Conservation (phyloP, 176 grass and related monocot species). For the maize (Zea mays) region Zm-B73-REFERENCE-NAM-5.0 NC_050104.1:111882501-111883000, state of each 20-base stretch:
- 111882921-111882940: neutral
- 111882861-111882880: neutral
- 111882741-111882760: conserved; percentile 26
- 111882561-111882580: conserved; percentile 1
- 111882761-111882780: neutral
- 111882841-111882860: neutral
- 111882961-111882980: neutral
- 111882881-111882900: conserved; percentile 4
- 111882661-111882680: neutral
- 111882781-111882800: neutral
- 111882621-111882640: neutral
- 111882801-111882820: conserved; percentile 8
- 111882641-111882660: conserved; percentile 1
- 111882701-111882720: neutral
- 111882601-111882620: neutral
- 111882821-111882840: conserved; percentile 8
- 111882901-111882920: neutral
- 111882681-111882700: conserved; percentile 19
- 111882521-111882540: too few relatives aligned
- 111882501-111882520: too few relatives aligned
- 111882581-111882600: neutral
- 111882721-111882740: neutral
- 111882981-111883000: neutral
- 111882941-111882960: neutral
- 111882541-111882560: too few relatives aligned